Evolutionary conservation across 495 filamentous ascomycete genomes (phyloP), one percentile per base, ranked within the genome.

Genomic region (Aspergillus avenaceus): DNA sequence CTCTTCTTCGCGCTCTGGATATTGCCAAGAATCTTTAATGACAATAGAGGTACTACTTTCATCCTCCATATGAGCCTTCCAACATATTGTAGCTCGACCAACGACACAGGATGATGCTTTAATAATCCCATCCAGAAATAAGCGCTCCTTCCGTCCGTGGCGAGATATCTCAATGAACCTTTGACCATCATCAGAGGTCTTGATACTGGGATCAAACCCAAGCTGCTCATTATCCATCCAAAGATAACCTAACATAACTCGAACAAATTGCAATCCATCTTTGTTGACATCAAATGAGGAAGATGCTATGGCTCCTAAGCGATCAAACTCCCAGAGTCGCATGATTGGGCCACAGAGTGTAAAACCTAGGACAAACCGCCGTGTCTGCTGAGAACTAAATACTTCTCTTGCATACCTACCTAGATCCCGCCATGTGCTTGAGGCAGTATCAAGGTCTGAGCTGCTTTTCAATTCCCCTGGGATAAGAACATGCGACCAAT

Each of bases 21-120:
- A 72, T 47, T 77, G 73, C 74, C 64, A 79, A 6, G 67, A 77
- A 53, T 78, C 76, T 60, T 78, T 78, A 41, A 77, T 63, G 5
- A 76, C 63, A 45, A 79, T 59, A 18, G 60, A 56, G 27, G 16
- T 64, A 48, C 49, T 34, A 51, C 53, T 62, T 14, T 58, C 16
- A 41, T 76, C 45, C 32, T 50, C 61, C 51, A 75, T 58, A 25
- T 77, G 48, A 24, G 67, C 75, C 56, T 65, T 73, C 70, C 64
- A 78, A 44, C 68, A 77, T 28, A 66, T 76, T 32, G 72, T 76
- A 5, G 67, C 74, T 47, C 71, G 60, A 46, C 76, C 69, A 38
- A 64, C 65, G 4, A 77, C 56, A 61, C 50, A 67, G 24, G 55
- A 31, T 41, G 52, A 52, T 4, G 62, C 65, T 46, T 60, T 61